A percentile compares a stretch with the other conserved stretches of the same genome.
phyloP scores from a whole-genome alignment of 2,329 filamentous ascomycete species.

The Uncinocarpus reesii region DNA sequence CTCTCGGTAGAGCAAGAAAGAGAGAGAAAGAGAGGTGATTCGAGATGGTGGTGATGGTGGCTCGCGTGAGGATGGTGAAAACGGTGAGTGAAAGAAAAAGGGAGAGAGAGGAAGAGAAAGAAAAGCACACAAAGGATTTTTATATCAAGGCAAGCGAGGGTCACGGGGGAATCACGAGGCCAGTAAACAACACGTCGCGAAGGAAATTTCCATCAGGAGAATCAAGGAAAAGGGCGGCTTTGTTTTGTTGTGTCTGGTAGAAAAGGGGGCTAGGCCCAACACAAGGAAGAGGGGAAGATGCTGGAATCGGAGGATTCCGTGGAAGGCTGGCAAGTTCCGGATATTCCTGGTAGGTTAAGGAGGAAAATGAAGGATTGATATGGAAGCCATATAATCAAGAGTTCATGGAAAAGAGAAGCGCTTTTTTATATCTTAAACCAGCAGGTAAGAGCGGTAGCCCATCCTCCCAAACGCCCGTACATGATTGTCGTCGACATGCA shows the following conservation, averaged over 20 bases:
- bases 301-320: neutral
- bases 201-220: neutral
- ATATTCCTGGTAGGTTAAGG: neutral
- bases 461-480: slow-evolving; percentile 6
- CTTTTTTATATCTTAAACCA: slow-evolving; percentile 9
- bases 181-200: neutral
- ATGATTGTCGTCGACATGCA: slow-evolving; percentile 8
- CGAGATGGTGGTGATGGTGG: neutral
- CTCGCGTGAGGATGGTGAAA: slow-evolving; percentile 2
- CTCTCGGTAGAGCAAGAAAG: neutral
- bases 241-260: neutral
- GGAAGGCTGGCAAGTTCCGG: neutral
- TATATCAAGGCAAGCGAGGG: neutral
- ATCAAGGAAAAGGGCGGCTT: neutral
- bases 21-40: neutral
- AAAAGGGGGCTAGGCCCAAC: neutral
- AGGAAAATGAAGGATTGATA: neutral
- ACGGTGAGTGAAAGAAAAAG: slow-evolving; percentile 7
- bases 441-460: neutral
- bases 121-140: neutral
- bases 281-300: neutral
- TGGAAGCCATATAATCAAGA: slow-evolving; percentile 2
- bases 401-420: neutral
- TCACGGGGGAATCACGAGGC: neutral
- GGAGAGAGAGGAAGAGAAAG: slow-evolving; percentile 6